phyloP scores from a whole-genome alignment of 2,329 filamentous ascomycete species.

The Trichoderma oligosporum region DNA sequence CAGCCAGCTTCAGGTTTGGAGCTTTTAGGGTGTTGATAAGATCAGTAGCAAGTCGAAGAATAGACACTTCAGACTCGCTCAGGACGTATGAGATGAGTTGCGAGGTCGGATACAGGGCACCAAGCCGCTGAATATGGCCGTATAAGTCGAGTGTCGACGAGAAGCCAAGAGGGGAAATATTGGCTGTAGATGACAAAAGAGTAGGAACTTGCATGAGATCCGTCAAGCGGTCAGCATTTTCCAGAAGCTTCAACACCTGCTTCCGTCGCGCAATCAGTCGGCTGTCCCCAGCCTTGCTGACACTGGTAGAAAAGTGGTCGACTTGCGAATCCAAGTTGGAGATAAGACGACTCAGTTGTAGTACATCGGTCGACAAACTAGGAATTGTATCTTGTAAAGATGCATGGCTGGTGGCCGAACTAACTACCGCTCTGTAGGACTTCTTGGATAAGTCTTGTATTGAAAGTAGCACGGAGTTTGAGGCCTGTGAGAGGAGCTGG shows the following conservation, averaged over 20 bases:
- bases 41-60: constrained; percentile 83
- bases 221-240: constrained; percentile 84
- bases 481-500: constrained; percentile 72
- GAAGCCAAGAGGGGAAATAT: constrained; percentile 66
- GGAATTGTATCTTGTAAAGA: constrained; percentile 71
- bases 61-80: constrained; percentile 75
- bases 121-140: constrained; percentile 84
- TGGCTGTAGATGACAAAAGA: constrained; percentile 75
- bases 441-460: constrained; percentile 86
- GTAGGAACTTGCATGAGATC: constrained; percentile 89
- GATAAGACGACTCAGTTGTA: constrained; percentile 65
- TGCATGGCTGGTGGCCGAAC: constrained; percentile 73
- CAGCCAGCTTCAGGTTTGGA: constrained; percentile 79
- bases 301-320: constrained; percentile 75
- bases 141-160: constrained; percentile 86
- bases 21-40: constrained; percentile 73
- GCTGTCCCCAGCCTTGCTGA: constrained; percentile 69
- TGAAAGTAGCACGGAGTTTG: constrained; percentile 75
- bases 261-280: constrained; percentile 69
- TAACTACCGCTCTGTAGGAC: constrained; percentile 79
- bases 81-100: constrained; percentile 69
- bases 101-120: constrained; percentile 77
- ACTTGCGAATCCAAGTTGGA: constrained; percentile 76
- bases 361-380: constrained; percentile 59
- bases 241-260: constrained; percentile 73